phyloP scores from a whole-genome alignment of 1,284 basidiomycete genomes.

The Tilletia caries region DNA sequence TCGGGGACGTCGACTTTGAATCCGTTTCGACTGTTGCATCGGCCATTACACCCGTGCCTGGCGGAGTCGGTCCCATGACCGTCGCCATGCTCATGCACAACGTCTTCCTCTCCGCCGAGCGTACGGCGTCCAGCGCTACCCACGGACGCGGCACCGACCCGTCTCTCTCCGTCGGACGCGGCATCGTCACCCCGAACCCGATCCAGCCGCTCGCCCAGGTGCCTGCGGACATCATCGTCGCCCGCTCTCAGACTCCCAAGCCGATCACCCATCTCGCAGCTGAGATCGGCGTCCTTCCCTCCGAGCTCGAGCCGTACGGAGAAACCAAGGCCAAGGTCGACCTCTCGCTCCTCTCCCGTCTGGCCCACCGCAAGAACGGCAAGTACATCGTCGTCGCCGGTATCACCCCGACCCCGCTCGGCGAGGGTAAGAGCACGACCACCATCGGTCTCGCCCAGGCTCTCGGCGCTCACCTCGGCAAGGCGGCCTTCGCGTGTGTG shows the following conservation, averaged over 20 bases:
- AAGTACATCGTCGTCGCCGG: constrained; percentile 97
- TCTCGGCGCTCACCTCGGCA: constrained; percentile 86
- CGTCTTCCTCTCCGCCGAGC: constrained; percentile 74
- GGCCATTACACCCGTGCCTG: constrained; percentile 90
- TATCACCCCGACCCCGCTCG: constrained; percentile 95
- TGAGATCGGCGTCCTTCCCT: constrained; percentile 81
- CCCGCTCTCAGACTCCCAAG: constrained; percentile 91
- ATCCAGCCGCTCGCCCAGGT: constrained; percentile 78
- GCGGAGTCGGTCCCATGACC: constrained; percentile 97
- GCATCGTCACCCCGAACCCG: constrained; percentile 71
- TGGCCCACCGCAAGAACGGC: constrained; percentile 81
- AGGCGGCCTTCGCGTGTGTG: constrained; percentile 94
- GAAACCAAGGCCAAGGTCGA: constrained; percentile 97
- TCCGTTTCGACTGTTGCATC: constrained; percentile 74
- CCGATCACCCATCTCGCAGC: constrained; percentile 75
- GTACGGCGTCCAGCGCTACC: constrained; percentile 72
- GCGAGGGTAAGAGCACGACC: constrained; percentile 98
- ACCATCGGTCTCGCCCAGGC: constrained; percentile 97
- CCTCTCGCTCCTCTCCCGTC: constrained; percentile 77
- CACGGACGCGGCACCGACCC: constrained; percentile 67
- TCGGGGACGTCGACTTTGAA: constrained; percentile 89
- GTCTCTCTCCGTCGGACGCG: constrained; percentile 65
- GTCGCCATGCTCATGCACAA: constrained; percentile 98
- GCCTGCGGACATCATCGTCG: constrained; percentile 80
- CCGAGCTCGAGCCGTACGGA: constrained; percentile 91